Evolutionary conservation across 169 alveolate genomes (phyloP).

Genomic region (Plasmodium gaboni): DNA sequence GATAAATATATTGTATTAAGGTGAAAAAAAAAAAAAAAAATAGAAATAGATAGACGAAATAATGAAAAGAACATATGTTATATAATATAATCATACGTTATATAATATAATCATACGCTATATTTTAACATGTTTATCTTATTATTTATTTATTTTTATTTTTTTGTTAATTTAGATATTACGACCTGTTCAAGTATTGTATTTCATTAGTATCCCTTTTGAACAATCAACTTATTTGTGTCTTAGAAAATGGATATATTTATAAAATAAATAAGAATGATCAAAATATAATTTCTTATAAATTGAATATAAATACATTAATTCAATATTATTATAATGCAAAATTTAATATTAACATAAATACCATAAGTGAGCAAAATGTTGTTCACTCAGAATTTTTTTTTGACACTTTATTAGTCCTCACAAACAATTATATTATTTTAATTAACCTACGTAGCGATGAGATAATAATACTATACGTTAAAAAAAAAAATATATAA

Average conservation of each 20-base stretch:
- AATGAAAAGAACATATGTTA: too few relatives aligned
- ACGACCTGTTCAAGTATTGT: not conserved
- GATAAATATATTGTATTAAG: not conserved
- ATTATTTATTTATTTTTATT: not conserved
- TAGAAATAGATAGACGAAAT: too few relatives aligned
- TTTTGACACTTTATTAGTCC: not conserved
- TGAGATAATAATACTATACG: conserved; percentile 4
- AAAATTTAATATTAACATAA: not conserved
- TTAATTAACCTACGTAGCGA: conserved; percentile 2
- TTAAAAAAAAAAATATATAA: not conserved
- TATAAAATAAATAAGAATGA: not conserved
- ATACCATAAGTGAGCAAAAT: not conserved
- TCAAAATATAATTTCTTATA: not conserved
- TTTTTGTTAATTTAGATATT: not conserved
- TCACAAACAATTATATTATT: not conserved
- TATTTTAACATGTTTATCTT: not conserved
- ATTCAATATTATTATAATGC: conserved; percentile 1
- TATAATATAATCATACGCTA: too few relatives aligned
- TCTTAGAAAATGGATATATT: conserved; percentile 11
- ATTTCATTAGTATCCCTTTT: not conserved
- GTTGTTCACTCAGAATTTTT: not conserved
- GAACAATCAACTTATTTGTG: conserved; percentile 1
- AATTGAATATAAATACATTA: conserved; percentile 12
- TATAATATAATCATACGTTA: too few relatives aligned
- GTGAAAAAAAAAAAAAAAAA: not conserved